Conservation (phyloP, 345 rosid species). For the Triadica sebifera region DNA sequence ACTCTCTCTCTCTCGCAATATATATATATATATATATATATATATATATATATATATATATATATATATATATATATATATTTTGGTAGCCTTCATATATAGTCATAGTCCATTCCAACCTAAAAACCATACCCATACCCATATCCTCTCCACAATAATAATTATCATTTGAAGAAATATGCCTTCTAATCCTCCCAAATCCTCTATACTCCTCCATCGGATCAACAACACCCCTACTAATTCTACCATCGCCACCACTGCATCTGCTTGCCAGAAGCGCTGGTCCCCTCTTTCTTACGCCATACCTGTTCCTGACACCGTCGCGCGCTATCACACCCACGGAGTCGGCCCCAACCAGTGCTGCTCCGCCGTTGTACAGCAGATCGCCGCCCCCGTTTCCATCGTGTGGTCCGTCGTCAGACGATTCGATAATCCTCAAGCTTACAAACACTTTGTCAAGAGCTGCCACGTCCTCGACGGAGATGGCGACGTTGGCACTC, state of each 20-base stretch:
- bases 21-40: not conserved
- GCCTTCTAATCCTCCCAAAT: constrained; percentile 29
- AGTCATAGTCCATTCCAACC: not conserved
- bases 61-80: not conserved
- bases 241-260: constrained; percentile 4
- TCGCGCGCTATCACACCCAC: constrained; percentile 24
- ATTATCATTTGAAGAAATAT: constrained; percentile 4
- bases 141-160: not conserved
- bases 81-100: too few relatives aligned
- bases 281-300: constrained; percentile 28
- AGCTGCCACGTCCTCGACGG: constrained; percentile 34
- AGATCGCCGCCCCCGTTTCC: constrained; percentile 32
- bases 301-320: constrained; percentile 23
- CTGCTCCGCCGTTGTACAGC: constrained; percentile 31
- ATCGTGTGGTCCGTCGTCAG: constrained; percentile 31
- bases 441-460: constrained; percentile 34
- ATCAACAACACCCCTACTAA: constrained; percentile 25
- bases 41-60: too few relatives aligned
- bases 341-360: constrained; percentile 33
- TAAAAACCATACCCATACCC: not conserved
- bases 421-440: constrained; percentile 34
- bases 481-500: constrained; percentile 31
- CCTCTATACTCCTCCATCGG: constrained; percentile 29
- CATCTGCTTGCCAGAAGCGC: constrained; percentile 21
- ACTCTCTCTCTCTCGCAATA: not conserved